Base-by-base conservation (phyloP, 2,329 filamentous ascomycete species). In the Penicillium freii region DNA sequence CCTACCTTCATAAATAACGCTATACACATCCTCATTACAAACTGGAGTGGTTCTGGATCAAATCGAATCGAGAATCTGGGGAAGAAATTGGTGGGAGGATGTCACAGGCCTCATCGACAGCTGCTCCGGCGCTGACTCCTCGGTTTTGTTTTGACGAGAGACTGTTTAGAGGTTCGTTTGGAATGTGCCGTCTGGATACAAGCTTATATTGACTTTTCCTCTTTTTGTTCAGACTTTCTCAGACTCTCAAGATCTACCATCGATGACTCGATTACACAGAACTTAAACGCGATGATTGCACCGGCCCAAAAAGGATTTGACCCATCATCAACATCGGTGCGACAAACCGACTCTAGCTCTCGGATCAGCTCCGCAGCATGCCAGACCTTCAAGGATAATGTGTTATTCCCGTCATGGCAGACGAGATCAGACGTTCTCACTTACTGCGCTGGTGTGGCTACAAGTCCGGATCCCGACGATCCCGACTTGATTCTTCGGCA, bases 201-300 rank as follows among this genome's bases (percentile, higher is more conserved):
- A 34, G 48, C 31, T 42, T 51, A 48, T 57, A 61, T 70, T 61
- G 15, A 96, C 92, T 95, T 73, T 96, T 66, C 19, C 44, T 55
- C 49, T 23, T 46, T 36, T 44, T 57, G 58, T 69, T 44, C 47
- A 96, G 94, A 96, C 73, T 99, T 99, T 73, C 83, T 99, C 23
- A 89, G 92, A 39, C 76, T 94, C 63, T 97, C 93, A 10, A 87
- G 94, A 62, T 82, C 85, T 51, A 85, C 89, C 47, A 88, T 97
- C 69, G 94, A 99, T 76, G 94, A 99, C 76, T 91, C 90, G 44
- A 97, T 99, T 70, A 86, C 87, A 0, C 92, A 96, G 70, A 93
- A 95, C 69, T 85, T 99, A 60, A 97, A 97, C 78, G 91, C 91
- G 1, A 83, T 97, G 38, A 78, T 91, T 44, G 92, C 88, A 0